Percentiles rank a stretch among this genome's conserved stretches.
These are phyloP conservation scores for Fraxinus paxiana DNA, from an alignment of 305 asterid genomes.

Conservation along the genomic window DNA sequence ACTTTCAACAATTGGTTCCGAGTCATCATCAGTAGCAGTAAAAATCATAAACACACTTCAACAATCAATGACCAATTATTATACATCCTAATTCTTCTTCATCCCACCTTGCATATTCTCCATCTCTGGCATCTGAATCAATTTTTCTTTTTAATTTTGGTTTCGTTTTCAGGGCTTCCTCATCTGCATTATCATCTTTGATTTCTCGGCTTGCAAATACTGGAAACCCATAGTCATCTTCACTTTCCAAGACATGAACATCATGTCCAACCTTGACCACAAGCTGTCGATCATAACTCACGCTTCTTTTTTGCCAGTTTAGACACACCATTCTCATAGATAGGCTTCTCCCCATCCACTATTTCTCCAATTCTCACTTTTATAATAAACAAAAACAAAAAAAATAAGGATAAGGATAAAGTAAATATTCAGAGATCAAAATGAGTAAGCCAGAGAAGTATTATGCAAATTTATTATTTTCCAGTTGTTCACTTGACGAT, in stretches of 20 bases:
- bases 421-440: background rate
- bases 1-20: conserved; percentile 90
- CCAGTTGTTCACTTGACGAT: background rate
- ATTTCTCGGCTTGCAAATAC: conserved; percentile 30
- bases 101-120: conserved; percentile 43
- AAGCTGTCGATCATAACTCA: conserved; percentile 39
- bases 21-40: conserved; percentile 66
- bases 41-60: background rate
- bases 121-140: conserved; percentile 38
- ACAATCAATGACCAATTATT: background rate
- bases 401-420: background rate
- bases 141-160: conserved; percentile 53
- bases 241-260: conserved; percentile 17
- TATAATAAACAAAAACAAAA: conserved; percentile 14
- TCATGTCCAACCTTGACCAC: conserved; percentile 35
- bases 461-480: background rate
- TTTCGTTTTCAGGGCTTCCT: conserved; percentile 34
- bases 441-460: background rate
- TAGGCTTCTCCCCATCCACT: conserved; percentile 56
- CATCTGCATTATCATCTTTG: conserved; percentile 19
- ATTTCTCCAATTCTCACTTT: conserved; percentile 83
- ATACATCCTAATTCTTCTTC: background rate
- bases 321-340: conserved; percentile 34
- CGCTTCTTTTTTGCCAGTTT: conserved; percentile 54
- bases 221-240: conserved; percentile 93